A percentile compares a stretch with the other conserved stretches of the same genome.
These are phyloP conservation scores for Galeopsis tetrahit DNA, from an alignment of 257 asterid genomes.

Conservation along the genomic window DNA sequence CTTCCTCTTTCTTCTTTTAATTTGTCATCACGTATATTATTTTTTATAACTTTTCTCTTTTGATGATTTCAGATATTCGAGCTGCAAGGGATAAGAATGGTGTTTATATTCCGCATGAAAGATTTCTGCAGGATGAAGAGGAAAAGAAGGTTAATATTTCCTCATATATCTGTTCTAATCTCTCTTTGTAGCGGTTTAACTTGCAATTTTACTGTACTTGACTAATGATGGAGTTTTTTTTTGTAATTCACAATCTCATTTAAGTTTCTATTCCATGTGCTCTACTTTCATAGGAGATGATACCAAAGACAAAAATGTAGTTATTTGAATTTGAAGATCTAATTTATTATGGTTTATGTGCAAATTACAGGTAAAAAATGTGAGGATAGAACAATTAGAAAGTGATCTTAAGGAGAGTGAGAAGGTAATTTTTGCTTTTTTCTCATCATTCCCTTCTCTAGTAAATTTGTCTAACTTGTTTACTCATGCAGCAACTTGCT, in stretches of 20 bases:
- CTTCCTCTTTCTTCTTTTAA: conserved; percentile 27
- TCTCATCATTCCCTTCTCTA: conserved; percentile 3
- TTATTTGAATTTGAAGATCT: conserved; percentile 2
- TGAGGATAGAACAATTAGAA: conserved; percentile 79
- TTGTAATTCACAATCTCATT: neutral
- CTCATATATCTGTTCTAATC: neutral
- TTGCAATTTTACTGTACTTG: too few species aligned
- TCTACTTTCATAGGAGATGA: neutral
- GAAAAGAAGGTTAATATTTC: conserved; percentile 68
- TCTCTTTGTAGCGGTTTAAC: neutral
- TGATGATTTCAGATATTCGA: conserved; percentile 61
- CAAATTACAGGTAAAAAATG: conserved; percentile 67
- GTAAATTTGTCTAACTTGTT: conserved; percentile 28
- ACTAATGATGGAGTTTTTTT: neutral
- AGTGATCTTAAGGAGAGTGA: conserved; percentile 54
- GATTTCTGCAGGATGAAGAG: conserved; percentile 78
- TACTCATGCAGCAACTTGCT: conserved; percentile 51
- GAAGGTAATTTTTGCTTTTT: conserved; percentile 50
- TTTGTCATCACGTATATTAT: neutral
- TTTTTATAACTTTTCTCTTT: conserved; percentile 17
- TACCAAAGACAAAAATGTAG: neutral
- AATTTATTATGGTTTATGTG: conserved; percentile 17
- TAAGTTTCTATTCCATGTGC: neutral
- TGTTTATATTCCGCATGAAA: conserved; percentile 83
- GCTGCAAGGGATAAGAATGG: conserved; percentile 94